These are phyloP conservation scores for Eucalyptus urophylla DNA, from an alignment of 345 rosid genomes.

Conservation along the genomic window DNA sequence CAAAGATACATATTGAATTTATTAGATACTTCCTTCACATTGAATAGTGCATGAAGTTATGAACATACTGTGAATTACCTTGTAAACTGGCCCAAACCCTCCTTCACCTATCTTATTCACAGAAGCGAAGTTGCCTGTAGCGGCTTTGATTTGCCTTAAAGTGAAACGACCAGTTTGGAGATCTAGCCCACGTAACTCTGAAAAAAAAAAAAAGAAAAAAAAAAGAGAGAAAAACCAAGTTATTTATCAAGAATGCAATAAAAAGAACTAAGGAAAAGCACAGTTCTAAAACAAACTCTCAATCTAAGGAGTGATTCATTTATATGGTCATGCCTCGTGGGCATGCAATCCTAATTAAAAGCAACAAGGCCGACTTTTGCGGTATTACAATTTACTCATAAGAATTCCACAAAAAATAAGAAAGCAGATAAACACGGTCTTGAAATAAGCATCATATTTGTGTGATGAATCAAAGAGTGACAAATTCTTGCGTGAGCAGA, in stretches of 20 bases:
- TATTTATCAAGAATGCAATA: not conserved
- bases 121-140: slow-evolving; percentile 65
- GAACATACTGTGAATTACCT: slow-evolving; percentile 18
- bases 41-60: not conserved
- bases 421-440: not conserved
- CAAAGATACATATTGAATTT: not conserved
- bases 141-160: slow-evolving; percentile 66
- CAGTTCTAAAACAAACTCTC: not conserved
- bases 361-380: not conserved
- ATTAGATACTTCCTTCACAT: not conserved
- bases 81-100: slow-evolving; percentile 85
- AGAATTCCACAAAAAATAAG: not conserved
- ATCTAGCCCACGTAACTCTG: slow-evolving; percentile 67
- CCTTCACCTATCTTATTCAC: slow-evolving; percentile 90
- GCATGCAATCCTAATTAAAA: not conserved
- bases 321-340: not conserved
- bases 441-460: not conserved
- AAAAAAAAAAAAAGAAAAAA: not conserved
- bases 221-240: no score
- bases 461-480: not conserved
- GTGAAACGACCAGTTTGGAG: slow-evolving; percentile 73
- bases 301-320: not conserved
- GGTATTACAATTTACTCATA: not conserved
- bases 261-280: not conserved
- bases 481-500: not conserved